Base-by-base conservation (phyloP, 2,329 filamentous ascomycete species). In the Neocucurbitaria cava region DNA sequence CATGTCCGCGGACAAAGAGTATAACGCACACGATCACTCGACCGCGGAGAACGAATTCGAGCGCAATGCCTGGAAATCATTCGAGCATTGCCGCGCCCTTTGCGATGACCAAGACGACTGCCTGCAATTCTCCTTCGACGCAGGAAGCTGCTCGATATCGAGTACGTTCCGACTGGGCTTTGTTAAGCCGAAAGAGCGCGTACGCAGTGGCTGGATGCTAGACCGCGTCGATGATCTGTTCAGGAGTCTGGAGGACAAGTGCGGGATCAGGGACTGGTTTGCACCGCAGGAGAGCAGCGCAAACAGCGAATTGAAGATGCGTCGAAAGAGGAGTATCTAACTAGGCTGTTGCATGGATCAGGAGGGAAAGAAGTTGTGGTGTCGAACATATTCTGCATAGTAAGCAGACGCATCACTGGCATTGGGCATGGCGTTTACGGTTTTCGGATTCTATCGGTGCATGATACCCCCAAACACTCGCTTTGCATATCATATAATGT, bases 311-410 rank as follows among this genome's bases (percentile, higher is more conserved):
- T 42, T 63, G 18, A 59, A 61, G 49, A 60, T 64, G 54, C 44
- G 62, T 28, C 50, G 63, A 39, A 61, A 46, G 47, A 52, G 59
- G 33, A 50, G 21, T 4, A 31, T 54, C 6, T 55, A 30, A 21
- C 2, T 18, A 24, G 38, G 21, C 2, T 5, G 21, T 13, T 24
- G 36, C 5, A 13, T n/a, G 17, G 10, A 17, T 35, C 74, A 11
- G 70, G 74, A 0, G 76, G 41, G 66, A 77, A 70, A 39, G 66
- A 68, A 76, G 43, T n/a, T n/a, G 76, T 75, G 10, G 74, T 72
- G 58, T 76, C 75, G 58, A 78, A 39, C 18, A 10, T 21, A 21
- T 39, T 21, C 13, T 39, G 17, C 18, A 21, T 39, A 39, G 18
- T 21, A 20, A 3, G 11, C 9, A 3, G 10, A 39, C 24, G 36